Percentiles rank a stretch among this genome's conserved stretches.
These are phyloP conservation scores for Arthroderma sp. DNA, from an alignment of 2,329 filamentous ascomycete genomes.

Conservation along the genomic window DNA sequence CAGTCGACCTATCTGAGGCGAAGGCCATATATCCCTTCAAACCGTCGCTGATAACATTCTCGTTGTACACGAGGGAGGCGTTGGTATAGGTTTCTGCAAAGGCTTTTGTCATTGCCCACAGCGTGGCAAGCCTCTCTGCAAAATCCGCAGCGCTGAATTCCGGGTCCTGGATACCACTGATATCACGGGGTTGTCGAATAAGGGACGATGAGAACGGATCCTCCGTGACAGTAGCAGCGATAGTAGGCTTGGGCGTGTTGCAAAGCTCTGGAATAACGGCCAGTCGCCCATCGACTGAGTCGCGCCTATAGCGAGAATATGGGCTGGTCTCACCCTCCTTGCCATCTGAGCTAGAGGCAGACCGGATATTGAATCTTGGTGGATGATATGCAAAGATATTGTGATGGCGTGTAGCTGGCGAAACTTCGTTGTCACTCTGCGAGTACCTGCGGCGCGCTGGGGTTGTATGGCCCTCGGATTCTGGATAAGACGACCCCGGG, in stretches of 20 bases:
- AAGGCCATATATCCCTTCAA: constrained; percentile 14
- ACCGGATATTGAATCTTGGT: constrained; percentile 4
- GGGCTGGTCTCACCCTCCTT: too few relatives aligned
- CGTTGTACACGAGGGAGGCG: constrained; percentile 1
- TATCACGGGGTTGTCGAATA: not conserved
- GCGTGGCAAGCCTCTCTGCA: constrained; percentile 1
- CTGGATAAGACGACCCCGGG: too few relatives aligned
- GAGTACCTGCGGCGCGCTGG: not conserved
- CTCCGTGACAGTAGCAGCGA: too few relatives aligned
- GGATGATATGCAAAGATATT: constrained; percentile 11
- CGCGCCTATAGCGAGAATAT: too few relatives aligned
- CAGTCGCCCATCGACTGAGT: too few relatives aligned
- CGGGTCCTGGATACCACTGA: not conserved
- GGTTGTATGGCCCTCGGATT: too few relatives aligned
- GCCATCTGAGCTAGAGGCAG: not conserved
- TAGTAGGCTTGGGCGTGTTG: too few relatives aligned
- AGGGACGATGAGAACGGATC: not conserved
- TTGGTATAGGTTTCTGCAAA: constrained; percentile 6
- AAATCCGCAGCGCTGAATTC: not conserved
- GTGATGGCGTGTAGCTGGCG: constrained; percentile 1
- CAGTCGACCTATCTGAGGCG: constrained; percentile 7
- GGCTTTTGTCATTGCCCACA: constrained; percentile 10
- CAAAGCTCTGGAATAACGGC: too few relatives aligned
- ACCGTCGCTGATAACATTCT: constrained; percentile 4
- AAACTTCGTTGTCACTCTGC: not conserved